Conservation (phyloP, 1,139 yeast species). For the Debaryomycetaceae sp. region DNA sequence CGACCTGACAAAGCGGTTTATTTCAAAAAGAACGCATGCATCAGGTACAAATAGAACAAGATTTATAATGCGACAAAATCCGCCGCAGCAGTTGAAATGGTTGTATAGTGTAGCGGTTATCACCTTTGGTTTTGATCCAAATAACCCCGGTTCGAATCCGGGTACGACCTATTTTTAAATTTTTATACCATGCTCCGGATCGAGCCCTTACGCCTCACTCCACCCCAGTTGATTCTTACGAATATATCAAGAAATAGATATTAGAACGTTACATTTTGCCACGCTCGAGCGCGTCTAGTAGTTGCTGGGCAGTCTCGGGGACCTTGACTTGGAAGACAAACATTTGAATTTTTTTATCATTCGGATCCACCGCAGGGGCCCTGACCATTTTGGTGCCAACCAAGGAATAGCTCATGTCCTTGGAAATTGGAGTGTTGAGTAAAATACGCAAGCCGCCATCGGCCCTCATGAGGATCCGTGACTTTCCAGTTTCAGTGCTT, state of each 20-base stretch:
- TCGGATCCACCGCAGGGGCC: slow-evolving; percentile 42
- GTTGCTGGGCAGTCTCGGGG: slow-evolving; percentile 53
- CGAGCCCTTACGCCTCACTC: not conserved
- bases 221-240: no score
- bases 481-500: slow-evolving; percentile 44
- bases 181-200: slow-evolving; percentile 1
- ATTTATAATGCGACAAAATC: not conserved
- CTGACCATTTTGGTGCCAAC: slow-evolving; percentile 51
- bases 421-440: slow-evolving; percentile 48
- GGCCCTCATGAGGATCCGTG: slow-evolving; percentile 71
- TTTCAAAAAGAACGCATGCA: no score
- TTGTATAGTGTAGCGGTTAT: slow-evolving; percentile 43
- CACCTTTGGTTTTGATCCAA: slow-evolving; percentile 53
- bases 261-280: slow-evolving; percentile 3
- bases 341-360: slow-evolving; percentile 35
- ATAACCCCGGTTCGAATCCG: slow-evolving; percentile 95
- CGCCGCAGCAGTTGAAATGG: slow-evolving; percentile 11
- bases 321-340: slow-evolving; percentile 64
- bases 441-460: slow-evolving; percentile 83
- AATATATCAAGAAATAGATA: not conserved
- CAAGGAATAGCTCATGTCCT: slow-evolving; percentile 42
- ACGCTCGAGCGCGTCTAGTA: slow-evolving; percentile 45
- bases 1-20: no score
- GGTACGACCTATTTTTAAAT: slow-evolving; percentile 61
- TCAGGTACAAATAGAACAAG: no score